Percentiles rank a stretch among this genome's conserved stretches.
These are phyloP conservation scores for Trichothecium roseum DNA, from an alignment of 2,329 filamentous ascomycete species.

Conservation along the genomic window DNA sequence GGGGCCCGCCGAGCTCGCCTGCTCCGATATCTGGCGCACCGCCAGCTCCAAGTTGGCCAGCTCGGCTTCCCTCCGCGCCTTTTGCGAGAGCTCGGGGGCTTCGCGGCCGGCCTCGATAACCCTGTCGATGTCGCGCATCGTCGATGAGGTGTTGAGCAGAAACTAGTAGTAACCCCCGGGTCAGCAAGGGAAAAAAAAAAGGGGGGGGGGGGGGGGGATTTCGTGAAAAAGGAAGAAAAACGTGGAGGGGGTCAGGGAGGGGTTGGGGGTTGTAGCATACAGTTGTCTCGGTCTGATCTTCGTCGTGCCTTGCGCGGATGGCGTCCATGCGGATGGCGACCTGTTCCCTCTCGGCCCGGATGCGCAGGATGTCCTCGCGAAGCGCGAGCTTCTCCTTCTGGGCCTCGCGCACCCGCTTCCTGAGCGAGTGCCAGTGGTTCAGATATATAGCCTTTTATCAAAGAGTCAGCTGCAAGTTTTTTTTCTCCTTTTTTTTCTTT, in stretches of 20 bases:
- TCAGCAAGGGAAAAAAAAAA: conserved; percentile 3
- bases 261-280: no score
- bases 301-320: conserved; percentile 48
- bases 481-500: no score
- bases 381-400: conserved; percentile 47
- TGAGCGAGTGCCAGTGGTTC: conserved; percentile 46
- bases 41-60: conserved; percentile 47
- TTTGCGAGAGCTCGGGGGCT: conserved; percentile 33
- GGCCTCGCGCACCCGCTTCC: conserved; percentile 45
- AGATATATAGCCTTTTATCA: conserved; percentile 41
- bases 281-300: conserved; percentile 38
- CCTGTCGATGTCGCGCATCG: conserved; percentile 53
- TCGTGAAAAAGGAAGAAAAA: no score
- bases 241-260: no score
- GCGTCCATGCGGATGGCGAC: conserved; percentile 53
- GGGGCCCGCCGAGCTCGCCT: conserved; percentile 38
- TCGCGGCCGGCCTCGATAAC: conserved; percentile 40
- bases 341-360: conserved; percentile 50
- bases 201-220: no score
- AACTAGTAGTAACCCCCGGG: conserved; percentile 15
- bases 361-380: conserved; percentile 48
- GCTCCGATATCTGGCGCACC: conserved; percentile 42
- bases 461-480: not conserved
- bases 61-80: conserved; percentile 37
- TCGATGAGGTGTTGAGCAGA: conserved; percentile 42